Base-by-base conservation (phyloP, 1,284 basidiomycete species). In the Chalciporus sp. region DNA sequence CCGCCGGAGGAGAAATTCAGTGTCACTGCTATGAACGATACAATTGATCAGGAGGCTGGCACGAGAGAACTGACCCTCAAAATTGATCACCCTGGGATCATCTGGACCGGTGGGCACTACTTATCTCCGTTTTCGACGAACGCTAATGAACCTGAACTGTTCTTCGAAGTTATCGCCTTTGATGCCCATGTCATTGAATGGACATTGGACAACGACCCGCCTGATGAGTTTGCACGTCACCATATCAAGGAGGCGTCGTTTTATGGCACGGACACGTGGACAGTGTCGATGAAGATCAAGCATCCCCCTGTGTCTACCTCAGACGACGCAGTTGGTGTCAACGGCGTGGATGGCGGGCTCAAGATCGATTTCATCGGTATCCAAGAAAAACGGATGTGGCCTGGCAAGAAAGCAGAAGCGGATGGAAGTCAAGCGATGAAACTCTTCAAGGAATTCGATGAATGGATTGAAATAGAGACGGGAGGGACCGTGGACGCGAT, bases 181-280 rank as follows among this genome's bases (percentile, higher is more conserved):
- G 90, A 95, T 51, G 95, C 94, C 0, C 90, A 97, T 58, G 92
- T 99, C 7, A 70, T 95, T 16, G 74, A 82, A 51, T 98, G 96
- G 96, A 88, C 82, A 29, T 77, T 94, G 39, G 89, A 92, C 64
- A 76, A 86, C 58, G 80, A 83, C 53, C 89, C 92, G 0, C 92
- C 93, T 0, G 71, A 82, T 44, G 83, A 86, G 56, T 77, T 82
- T 61, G 82, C 82, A n/a, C 80, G 94, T 7, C 96, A 98, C 69
- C 92, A 95, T 65, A 83, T 98, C 73, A 98, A 96, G 70, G 91
- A 94, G 69, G 91, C 84, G 0, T 92, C 91, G 4, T 92, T 90
- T 69, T 89, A 91, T 62, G 89, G 88, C 2, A 80, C 82, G 29
- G 81, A 91, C 56, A 75, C 75, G 0, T 95, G 90, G 85, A 75